Conservation (phyloP, 2,329 filamentous ascomycete species). For the Monilinia aucupariae region DNA sequence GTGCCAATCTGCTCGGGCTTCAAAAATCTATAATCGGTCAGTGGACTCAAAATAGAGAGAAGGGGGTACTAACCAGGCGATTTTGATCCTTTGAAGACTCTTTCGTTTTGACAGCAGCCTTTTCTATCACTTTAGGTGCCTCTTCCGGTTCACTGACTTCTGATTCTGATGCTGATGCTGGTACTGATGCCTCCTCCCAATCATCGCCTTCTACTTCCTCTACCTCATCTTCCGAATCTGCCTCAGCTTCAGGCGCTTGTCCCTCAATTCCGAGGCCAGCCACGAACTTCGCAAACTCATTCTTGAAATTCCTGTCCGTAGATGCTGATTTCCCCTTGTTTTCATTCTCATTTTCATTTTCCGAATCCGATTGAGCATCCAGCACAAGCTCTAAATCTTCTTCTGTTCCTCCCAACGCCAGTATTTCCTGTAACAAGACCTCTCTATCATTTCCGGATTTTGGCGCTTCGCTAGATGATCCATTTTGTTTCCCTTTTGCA, state of each 20-base stretch:
- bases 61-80: conserved; percentile 33
- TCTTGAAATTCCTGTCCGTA: conserved; percentile 44
- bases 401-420: conserved; percentile 60
- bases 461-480: conserved; percentile 24
- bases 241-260: conserved; percentile 31
- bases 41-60: conserved; percentile 23
- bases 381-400: conserved; percentile 57
- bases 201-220: conserved; percentile 36
- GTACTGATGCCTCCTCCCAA: conserved; percentile 32
- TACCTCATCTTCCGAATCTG: conserved; percentile 36
- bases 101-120: conserved; percentile 10
- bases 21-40: conserved; percentile 45
- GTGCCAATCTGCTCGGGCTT: conserved; percentile 64
- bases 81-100: conserved; percentile 29
- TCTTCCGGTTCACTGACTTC: conserved; percentile 36
- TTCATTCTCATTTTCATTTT: conserved; percentile 29
- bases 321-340: conserved; percentile 21
- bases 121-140: conserved; percentile 29
- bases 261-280: conserved; percentile 46
- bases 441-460: conserved; percentile 20
- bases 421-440: conserved; percentile 56
- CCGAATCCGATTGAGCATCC: conserved; percentile 48
- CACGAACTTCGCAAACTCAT: conserved; percentile 49
- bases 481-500: conserved; percentile 27
- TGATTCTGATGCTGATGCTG: conserved; percentile 31